Evolutionary conservation across 352 stramenopile genomes (phyloP), one percentile per base, ranked within the genome.

Genomic region (Phytophthora citrophthora): DNA sequence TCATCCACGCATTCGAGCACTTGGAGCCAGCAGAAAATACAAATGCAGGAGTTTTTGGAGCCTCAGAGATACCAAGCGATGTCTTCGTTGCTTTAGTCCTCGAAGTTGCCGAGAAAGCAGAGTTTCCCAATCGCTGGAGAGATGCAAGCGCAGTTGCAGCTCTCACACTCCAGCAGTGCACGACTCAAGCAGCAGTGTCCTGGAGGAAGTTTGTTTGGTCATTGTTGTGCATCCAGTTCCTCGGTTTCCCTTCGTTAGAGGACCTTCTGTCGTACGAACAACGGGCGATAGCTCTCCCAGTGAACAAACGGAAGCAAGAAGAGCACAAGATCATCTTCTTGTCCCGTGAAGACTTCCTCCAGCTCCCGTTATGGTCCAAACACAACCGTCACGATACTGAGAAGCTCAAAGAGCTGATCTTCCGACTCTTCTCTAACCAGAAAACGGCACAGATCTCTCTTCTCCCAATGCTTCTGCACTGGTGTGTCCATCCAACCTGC

Each of bases 331-430:
- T 8, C n/a, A 20, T 68, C 16, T 9, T 38, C 16, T 11, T 81
- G 11, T 62, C 61, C 11, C 43, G 24, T 13, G 32, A 46, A 6
- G 48, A 73, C 10, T 90, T 90, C 47, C 13, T 26, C 16, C 49
- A 61, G 1, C 47, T 86, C 1, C 76, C 68, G 11, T 49, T 86
- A 23, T 88, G 81, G 79, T 86, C 83, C 52, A 68, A 84, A 16
- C 26, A 41, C 38, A 27, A 34, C 24, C 27, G n/a, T 1, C 46
- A 40, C 15, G 32, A 62, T 4, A 15, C 51, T 2, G 39, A 38
- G 20, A 59, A 61, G 6, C 13, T 74, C 23, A 79, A 74, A 59
- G 58, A 60, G 2, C 32, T 87, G n/a, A 24, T 79, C 8, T 78
- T 81, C n/a, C 44, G 59, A 16, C 65, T 90, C 11, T 81, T 83